These are phyloP conservation scores for Paracamarosporium sp. DNA, from an alignment of 2,329 filamentous ascomycete genomes.

Conservation along the genomic window DNA sequence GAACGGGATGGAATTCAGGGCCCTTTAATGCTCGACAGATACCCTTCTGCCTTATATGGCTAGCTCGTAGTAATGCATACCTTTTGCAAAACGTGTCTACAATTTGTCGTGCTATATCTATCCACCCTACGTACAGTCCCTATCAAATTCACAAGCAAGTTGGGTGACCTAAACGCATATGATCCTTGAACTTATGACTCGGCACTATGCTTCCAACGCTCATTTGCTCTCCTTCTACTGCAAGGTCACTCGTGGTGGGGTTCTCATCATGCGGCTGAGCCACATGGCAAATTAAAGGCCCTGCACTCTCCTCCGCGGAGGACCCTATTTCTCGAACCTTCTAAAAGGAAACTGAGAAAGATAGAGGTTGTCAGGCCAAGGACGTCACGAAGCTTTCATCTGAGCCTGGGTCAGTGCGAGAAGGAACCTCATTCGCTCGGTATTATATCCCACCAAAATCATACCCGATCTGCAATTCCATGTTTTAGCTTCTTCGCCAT, in stretches of 20 bases:
- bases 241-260: not conserved
- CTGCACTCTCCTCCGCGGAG: not conserved
- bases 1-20: not conserved
- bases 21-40: not conserved
- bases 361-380: not conserved
- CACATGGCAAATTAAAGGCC: not conserved
- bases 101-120: not conserved
- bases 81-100: too few species aligned
- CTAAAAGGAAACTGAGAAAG: not conserved
- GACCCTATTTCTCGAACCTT: not conserved
- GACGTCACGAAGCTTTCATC: not conserved
- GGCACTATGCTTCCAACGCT: too few species aligned
- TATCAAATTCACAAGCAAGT: not conserved
- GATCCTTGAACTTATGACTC: too few species aligned
- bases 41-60: not conserved
- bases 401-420: not conserved
- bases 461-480: not conserved
- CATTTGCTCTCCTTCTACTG: not conserved
- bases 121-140: not conserved
- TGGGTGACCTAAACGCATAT: too few species aligned
- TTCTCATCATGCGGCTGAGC: not conserved
- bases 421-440: not conserved
- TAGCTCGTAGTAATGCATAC: not conserved
- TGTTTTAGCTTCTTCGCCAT: conserved; percentile 1
- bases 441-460: not conserved